Evolutionary conservation across 768 basidiomycete species (phyloP), one percentile per base, ranked within the genome.

Genomic region (Mycena indigotica): DNA sequence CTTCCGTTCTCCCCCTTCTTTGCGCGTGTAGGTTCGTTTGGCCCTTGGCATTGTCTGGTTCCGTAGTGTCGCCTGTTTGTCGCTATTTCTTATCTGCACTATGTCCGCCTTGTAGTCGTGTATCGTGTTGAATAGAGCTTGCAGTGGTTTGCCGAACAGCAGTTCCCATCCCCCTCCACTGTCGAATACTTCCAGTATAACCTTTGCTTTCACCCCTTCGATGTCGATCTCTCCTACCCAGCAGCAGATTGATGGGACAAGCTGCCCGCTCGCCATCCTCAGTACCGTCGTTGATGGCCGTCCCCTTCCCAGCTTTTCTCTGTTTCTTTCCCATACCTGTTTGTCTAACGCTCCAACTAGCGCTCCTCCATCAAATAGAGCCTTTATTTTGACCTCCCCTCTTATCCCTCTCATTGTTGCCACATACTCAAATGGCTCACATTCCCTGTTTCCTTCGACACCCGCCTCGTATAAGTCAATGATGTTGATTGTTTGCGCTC

Each of bases 251-350:
- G 67, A 68, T 4, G 30, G 35, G 2, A 70, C 65, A 0, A 68
- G 23, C 8, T 28, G 15, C 0, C 74, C 70, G 57, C 73, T 67
- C 16, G 73, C 75, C 75, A 77, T 74, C 2, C 67, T 40, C 5
- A 77, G 57, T 1, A n/a, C 19, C 29, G 54, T 58, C 0, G 6
- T 4, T 1, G 73, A 74, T 5, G 35, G 53, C 4, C 26, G 4
- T 17, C 54, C 52, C 0, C 17, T 5, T 8, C 62, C 45, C 5
- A 73, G 25, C n/a, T 54, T 17, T 5, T 57, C 46, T 15, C 54
- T 40, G 17, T 65, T 40, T 19, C 23, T 30, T 13, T 50, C 35
- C 57, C 59, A 72, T 4, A 68, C 45, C 10, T 3, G 30, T 19
- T 5, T 23, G 23, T 67, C 64, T 38, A 75, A 68, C 4, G 66